Evolutionary conservation across 2,329 filamentous ascomycete species (phyloP), one percentile per base, ranked within the genome.

Genomic region (Phialophora expanda): DNA sequence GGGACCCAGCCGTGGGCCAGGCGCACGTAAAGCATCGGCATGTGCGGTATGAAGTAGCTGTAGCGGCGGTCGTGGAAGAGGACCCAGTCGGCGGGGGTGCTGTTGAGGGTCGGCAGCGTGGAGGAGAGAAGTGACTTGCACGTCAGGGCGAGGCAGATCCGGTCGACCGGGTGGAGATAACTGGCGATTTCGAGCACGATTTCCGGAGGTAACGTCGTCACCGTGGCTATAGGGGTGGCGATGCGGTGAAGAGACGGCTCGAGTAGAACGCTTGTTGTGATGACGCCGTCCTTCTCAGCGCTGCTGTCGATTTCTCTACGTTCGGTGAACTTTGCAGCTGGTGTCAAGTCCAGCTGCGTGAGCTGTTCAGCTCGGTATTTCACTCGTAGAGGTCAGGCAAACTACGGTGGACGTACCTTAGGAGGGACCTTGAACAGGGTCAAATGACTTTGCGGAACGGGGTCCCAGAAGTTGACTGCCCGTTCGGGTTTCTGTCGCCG

Each of bases 1-100:
- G 68, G 65, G 14, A 69, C 50, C 70, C 70, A 72, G 26, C 70
- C 70, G 46, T 70, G 67, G 8, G 70, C 70, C n/a, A 72, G 69
- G 7, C 70, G 65, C 12, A 68, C 53, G 30, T 66, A 65, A 50
- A 72, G 66, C n/a, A 41, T 62, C 51, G 66, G 61, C 2, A 41
- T 62, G 24, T 66, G 62, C 4, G 69, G 67, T 2, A 66, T 59
- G 4, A 64, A 26, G 12, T 48, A 51, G 57, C 28, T 48, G 60
- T 68, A 66, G 30, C 63, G 63, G 28, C 46, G 64, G 28, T 65
- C 46, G 55, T 61, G 41, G 54, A 70, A 70, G 58, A 46, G 30
- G 34, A 41, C 9, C 62, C 64, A 66, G 41, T 61, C 62, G 30
- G 41, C 38, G 14, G 28, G 58, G 8, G 20, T 61, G 61, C 69